Conservation (phyloP, 108 stramenopile genomes). For the Skeletonema grethae region DNA sequence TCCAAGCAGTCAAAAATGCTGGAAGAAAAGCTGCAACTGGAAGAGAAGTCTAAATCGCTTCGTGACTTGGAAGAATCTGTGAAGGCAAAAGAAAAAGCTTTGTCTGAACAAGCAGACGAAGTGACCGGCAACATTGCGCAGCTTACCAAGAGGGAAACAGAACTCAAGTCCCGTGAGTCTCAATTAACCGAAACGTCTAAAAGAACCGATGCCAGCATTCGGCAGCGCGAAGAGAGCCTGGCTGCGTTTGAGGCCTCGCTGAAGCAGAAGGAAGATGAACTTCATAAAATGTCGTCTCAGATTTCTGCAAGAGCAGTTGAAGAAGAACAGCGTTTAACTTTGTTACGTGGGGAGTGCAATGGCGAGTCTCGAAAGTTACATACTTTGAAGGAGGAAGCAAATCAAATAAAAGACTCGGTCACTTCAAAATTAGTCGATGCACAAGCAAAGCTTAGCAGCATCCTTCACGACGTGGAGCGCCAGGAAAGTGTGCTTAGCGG, state of each 20-base stretch:
- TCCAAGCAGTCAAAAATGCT: constrained; percentile 19
- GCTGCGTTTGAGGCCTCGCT: neutral
- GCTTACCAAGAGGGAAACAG: constrained; percentile 9
- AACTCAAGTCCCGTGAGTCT: constrained; percentile 6
- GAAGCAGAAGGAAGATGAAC: constrained; percentile 12
- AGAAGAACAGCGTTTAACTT: constrained; percentile 27
- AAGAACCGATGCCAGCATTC: neutral
- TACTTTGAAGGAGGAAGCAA: constrained; percentile 30
- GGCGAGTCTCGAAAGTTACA: constrained; percentile 24
- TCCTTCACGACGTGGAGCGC: constrained; percentile 19
- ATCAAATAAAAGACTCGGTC: constrained; percentile 20
- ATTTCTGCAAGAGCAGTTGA: constrained; percentile 19
- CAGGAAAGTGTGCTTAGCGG: constrained; percentile 26
- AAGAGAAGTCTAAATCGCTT: constrained; percentile 17
- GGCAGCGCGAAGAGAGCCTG: constrained; percentile 9
- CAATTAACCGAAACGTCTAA: neutral
- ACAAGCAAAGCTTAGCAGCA: constrained; percentile 15
- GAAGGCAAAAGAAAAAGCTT: constrained; percentile 7
- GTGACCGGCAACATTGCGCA: constrained; percentile 3
- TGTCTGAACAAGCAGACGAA: constrained; percentile 10
- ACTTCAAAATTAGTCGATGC: constrained; percentile 21
- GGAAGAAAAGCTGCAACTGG: constrained; percentile 25
- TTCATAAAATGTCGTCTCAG: constrained; percentile 13
- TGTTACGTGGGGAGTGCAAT: constrained; percentile 20
- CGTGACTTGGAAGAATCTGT: constrained; percentile 26